Conservation (phyloP, 2,329 filamentous ascomycete species). For the Pyrenochaeta sp. region DNA sequence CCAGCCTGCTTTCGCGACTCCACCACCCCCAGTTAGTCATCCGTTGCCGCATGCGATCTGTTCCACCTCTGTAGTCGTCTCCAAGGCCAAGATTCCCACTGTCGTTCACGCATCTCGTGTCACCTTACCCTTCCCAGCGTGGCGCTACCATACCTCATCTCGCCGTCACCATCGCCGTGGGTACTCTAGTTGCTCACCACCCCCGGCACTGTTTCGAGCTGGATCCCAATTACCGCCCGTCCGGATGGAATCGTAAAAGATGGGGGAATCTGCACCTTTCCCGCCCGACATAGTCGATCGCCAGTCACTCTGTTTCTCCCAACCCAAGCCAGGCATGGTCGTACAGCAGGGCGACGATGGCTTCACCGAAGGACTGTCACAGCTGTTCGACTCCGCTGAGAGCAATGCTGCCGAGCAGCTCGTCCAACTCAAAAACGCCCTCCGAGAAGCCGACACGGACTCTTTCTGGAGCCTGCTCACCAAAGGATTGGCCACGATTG, state of each 20-base stretch:
- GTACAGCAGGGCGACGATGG: constrained; percentile 54
- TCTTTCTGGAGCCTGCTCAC: constrained; percentile 72
- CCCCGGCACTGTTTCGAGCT: constrained; percentile 14
- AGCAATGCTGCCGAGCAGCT: constrained; percentile 69
- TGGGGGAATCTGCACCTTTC: constrained; percentile 40
- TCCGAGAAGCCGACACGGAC: constrained; percentile 63
- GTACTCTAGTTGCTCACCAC: constrained; percentile 11
- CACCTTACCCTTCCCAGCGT: constrained; percentile 11
- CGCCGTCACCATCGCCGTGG: not conserved
- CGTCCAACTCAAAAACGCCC: constrained; percentile 65
- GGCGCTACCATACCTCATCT: constrained; percentile 14
- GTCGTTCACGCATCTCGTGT: constrained; percentile 14
- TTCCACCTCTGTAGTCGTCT: constrained; percentile 24
- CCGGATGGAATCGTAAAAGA: constrained; percentile 38
- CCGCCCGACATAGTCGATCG: constrained; percentile 53
- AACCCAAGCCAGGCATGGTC: constrained; percentile 52
- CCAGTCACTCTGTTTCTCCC: constrained; percentile 54
- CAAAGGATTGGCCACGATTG: constrained; percentile 69
- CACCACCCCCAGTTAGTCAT: constrained; percentile 25
- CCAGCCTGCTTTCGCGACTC: constrained; percentile 21
- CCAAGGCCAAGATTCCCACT: constrained; percentile 21
- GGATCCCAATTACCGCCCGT: constrained; percentile 19
- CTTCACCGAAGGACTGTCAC: constrained; percentile 51
- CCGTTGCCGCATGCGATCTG: constrained; percentile 26
- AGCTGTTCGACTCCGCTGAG: constrained; percentile 56